phyloP scores from a whole-genome alignment of 2,329 filamentous ascomycete species.

The Xylariaceae sp. region DNA sequence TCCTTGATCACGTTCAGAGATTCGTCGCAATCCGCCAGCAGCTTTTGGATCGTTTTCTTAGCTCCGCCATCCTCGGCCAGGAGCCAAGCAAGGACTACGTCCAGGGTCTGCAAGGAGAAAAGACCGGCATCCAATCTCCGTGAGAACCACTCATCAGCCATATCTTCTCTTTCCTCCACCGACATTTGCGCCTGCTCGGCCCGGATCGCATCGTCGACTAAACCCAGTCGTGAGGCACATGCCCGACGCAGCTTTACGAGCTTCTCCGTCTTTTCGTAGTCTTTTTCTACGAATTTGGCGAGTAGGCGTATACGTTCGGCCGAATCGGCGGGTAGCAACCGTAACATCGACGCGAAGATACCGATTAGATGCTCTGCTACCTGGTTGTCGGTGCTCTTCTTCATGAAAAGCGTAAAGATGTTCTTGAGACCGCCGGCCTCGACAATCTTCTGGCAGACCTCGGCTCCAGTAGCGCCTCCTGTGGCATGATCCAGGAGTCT shows the following conservation, averaged over 20 bases:
- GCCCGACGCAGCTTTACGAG: constrained; percentile 66
- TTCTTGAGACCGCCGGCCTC: constrained; percentile 81
- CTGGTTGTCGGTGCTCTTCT: constrained; percentile 61
- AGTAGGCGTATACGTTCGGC: constrained; percentile 74
- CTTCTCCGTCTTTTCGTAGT: constrained; percentile 78
- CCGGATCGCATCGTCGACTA: constrained; percentile 58
- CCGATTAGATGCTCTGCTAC: constrained; percentile 75
- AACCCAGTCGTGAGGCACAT: constrained; percentile 58
- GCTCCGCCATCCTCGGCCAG: constrained; percentile 82
- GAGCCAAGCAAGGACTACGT: constrained; percentile 84
- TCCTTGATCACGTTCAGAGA: constrained; percentile 55
- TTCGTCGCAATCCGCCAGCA: constrained; percentile 65
- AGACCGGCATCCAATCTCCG: constrained; percentile 76
- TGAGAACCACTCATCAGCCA: constrained; percentile 67
- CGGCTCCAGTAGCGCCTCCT: constrained; percentile 45
- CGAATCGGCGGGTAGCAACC: constrained; percentile 71
- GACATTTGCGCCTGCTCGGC: constrained; percentile 49
- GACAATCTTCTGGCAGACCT: constrained; percentile 70
- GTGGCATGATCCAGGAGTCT: constrained; percentile 80
- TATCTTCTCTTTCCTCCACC: constrained; percentile 55
- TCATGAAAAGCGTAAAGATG: constrained; percentile 83
- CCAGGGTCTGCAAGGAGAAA: constrained; percentile 75
- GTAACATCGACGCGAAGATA: constrained; percentile 77
- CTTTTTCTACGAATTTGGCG: constrained; percentile 92
- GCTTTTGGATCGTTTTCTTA: constrained; percentile 54